Base-by-base conservation (phyloP, 2,329 filamentous ascomycete genomes). In the Alternaria triticimaculans region DNA sequence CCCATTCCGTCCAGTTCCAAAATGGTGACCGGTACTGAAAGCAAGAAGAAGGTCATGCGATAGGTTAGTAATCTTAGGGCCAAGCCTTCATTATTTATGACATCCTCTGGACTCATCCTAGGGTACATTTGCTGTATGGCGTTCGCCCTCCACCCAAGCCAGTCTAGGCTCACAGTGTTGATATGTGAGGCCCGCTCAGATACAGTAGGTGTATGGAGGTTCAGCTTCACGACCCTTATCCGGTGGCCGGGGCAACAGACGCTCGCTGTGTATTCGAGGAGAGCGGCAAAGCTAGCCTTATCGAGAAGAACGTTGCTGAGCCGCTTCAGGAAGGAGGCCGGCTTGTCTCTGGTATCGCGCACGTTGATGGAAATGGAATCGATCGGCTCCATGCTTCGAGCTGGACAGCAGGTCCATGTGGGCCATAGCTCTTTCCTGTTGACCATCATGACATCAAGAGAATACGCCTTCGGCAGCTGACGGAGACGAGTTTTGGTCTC, bases 1-100 rank as follows among this genome's bases (percentile, higher is more conserved):
- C 12, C n/a, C 11, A 28, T 0, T 6, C 18, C 3, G n/a, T 26
- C 3, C 25, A 50, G 3, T 12, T 18, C 14, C 10, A 1, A 15
- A 3, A 18, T 1, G 10, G 18, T 9, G 0, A 18, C 2, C 11
- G 2, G 2, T 20, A 33, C 4, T n/a, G 18, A 33, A 7, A 33
- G 18, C 4, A 21, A 14, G 5, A 14, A 9, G 1, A 21, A 11
- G 12, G 28, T 1, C 9, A 9, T 33, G 7, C 28, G 28, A 20
- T 33, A 33, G 28, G 18, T 1, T 4, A 51, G 18, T 33, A 51
- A 8, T 33, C 48, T 33, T 3, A 51, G 18, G 12, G 18, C 26
- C 5, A 33, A 4, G 6, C 4, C 2, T 4, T 21, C 7, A 2
- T 21, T 33, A 8, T 33, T 26, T 18, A 14, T 28, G 7, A 33